A percentile compares a stretch with the other conserved stretches of the same genome.
phyloP scores from a whole-genome alignment of 352 stramenopile genomes.

The Phytophthora ramorum region DNA sequence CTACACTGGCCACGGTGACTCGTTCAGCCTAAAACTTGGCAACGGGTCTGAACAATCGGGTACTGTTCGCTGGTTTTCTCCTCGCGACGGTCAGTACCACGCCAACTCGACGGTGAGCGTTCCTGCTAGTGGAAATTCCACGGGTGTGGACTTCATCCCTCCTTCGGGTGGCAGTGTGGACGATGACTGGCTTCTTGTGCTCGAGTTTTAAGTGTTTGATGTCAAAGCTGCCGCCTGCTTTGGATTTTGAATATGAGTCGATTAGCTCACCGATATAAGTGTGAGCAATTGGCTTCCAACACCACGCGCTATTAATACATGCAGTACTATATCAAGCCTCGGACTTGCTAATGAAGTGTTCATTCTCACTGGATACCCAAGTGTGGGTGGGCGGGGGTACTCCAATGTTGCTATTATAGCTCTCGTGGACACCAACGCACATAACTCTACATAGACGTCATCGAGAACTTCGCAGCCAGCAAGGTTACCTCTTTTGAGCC shows the following conservation, averaged over 20 bases:
- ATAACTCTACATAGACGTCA: no score
- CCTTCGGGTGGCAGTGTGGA: constrained; percentile 17
- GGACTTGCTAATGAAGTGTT: no score
- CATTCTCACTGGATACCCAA: no score
- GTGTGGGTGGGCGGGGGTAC: no score
- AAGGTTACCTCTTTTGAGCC: no score
- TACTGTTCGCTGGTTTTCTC: constrained; percentile 16
- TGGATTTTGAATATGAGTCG: neutral
- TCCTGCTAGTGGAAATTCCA: constrained; percentile 2
- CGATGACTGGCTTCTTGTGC: constrained; percentile 23
- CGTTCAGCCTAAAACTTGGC: constrained; percentile 14
- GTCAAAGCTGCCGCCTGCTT: neutral
- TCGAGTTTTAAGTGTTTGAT: constrained; percentile 14
- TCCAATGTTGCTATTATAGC: no score
- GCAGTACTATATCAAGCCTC: no score
- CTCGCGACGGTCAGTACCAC: constrained; percentile 20
- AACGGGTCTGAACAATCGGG: constrained; percentile 4
- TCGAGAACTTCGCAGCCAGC: no score
- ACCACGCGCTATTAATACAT: no score
- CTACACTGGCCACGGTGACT: constrained; percentile 20
- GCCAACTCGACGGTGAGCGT: constrained; percentile 9
- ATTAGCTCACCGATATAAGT: no score
- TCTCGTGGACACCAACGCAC: no score
- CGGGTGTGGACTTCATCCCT: constrained; percentile 18
- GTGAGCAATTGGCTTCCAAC: neutral